Conservation (phyloP, 2,329 filamentous ascomycete genomes). For the Pseudopyricularia javanii region DNA sequence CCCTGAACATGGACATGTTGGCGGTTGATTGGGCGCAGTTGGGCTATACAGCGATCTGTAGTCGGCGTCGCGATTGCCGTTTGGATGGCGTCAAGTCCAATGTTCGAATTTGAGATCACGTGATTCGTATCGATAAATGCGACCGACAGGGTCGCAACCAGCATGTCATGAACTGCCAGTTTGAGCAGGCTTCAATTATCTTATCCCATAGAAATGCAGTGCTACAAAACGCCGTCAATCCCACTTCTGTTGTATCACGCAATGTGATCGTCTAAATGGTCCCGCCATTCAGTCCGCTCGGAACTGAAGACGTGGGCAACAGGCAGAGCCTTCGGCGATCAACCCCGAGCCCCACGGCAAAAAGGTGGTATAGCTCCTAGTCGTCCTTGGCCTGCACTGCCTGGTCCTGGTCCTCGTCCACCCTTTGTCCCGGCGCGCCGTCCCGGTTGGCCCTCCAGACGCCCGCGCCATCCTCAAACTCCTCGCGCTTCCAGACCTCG, state of each 20-base stretch:
- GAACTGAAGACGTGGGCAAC: background rate
- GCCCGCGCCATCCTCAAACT: conserved; percentile 60
- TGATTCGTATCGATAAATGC: background rate
- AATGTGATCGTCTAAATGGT: too few species aligned
- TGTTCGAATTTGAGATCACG: background rate
- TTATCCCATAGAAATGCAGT: too few species aligned
- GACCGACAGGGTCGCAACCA: background rate
- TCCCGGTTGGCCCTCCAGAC: conserved; percentile 86
- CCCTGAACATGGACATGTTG: conserved; percentile 73
- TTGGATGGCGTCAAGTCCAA: background rate
- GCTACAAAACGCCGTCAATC: too few species aligned
- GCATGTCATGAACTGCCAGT: too few species aligned
- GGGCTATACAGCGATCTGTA: background rate
- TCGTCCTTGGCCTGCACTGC: background rate
- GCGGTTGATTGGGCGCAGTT: conserved; percentile 4
- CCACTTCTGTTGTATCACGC: too few species aligned
- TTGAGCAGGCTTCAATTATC: too few species aligned
- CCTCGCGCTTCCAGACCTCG: conserved; percentile 94
- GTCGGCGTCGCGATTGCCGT: background rate
- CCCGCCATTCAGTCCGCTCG: background rate
- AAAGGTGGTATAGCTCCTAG: background rate
- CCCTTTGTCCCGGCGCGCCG: conserved; percentile 43
- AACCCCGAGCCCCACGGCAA: background rate
- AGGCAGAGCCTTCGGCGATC: background rate
- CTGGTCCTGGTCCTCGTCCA: conserved; percentile 10